Base-by-base conservation (phyloP, 257 asterid species). In the Voacanga thouarsii region DNA sequence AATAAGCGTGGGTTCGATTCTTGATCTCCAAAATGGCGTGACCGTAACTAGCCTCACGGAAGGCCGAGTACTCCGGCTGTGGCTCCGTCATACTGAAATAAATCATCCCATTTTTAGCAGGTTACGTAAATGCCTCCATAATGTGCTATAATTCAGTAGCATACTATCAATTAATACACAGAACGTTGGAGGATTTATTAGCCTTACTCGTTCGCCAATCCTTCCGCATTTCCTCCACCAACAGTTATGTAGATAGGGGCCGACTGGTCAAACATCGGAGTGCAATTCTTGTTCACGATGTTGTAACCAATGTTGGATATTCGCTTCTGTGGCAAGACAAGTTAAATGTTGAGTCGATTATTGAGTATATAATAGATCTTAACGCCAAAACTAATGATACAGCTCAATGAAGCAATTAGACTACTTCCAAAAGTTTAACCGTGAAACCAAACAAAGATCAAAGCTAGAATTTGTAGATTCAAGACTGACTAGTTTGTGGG, bases 231-330 rank as follows among this genome's bases (percentile, higher is more conserved):
- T 49, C 55, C 55, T 49, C 55, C 55, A 10, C 55, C 55, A 11
- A 91, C 83, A 19, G 92, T 89, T 33, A 89, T 85, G 24, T 91
- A 89, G 7, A 88, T 89, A 4, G 90, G 94, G 28, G 94, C 92
- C 19, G 90, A 89, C 18, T 75, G 80, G 26, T 91, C 91, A 1
- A 11, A 44, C 14, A 80, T 33, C 0, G 94, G 92, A 33, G 77
- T 78, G 84, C 92, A 89, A 3, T 75, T 30, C 7, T 84, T 87
- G 65, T 89, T 91, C 12, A 84, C 86, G 60, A 89, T 82, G 19
- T 88, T 66, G 82, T 88, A 91, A 0, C 77, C 85, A 43, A 88
- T 72, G 74, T 91, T 91, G 28, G 96, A 89, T 71, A 91, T 71
- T 1, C 96, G 88, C 68, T 85, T 87, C 94, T 91, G 82, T 37